Conservation (phyloP, 495 filamentous ascomycete species). For the Xylaria cubensis region DNA sequence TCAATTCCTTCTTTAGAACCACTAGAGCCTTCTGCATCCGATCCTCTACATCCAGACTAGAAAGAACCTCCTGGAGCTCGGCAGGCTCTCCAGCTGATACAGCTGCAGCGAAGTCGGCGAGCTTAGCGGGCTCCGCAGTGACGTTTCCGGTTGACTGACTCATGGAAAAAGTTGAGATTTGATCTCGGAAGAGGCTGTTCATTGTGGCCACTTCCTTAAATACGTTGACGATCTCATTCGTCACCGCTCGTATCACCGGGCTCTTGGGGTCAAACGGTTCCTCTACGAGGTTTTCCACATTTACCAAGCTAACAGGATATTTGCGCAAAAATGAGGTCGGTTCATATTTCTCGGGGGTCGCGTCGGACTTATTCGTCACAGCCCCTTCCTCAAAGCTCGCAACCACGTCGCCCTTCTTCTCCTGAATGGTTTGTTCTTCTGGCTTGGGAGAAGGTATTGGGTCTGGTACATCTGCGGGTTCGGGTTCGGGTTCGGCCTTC, state of each 20-base stretch:
- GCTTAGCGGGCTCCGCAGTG: conserved; percentile 88
- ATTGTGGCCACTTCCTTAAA: conserved; percentile 95
- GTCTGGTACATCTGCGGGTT: conserved; percentile 60
- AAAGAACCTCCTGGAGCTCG: conserved; percentile 94
- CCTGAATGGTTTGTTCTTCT: conserved; percentile 55
- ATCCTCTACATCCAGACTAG: conserved; percentile 85
- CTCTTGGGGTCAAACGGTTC: conserved; percentile 89
- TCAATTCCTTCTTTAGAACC: conserved; percentile 95
- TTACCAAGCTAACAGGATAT: conserved; percentile 88
- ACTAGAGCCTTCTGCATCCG: conserved; percentile 87
- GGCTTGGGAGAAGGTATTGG: conserved; percentile 52
- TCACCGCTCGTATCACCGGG: conserved; percentile 84
- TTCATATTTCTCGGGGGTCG: conserved; percentile 69
- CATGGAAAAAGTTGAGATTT: conserved; percentile 96
- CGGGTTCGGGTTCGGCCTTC: conserved; percentile 46
- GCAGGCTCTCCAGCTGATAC: conserved; percentile 87
- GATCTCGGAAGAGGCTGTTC: conserved; percentile 95
- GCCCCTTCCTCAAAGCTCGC: conserved; percentile 93
- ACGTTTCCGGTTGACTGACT: conserved; percentile 94
- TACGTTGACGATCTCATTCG: conserved; percentile 96
- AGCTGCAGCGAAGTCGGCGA: conserved; percentile 96
- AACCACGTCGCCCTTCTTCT: conserved; percentile 90
- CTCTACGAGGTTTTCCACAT: conserved; percentile 90
- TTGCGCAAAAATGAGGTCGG: conserved; percentile 90
- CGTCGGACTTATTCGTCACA: conserved; percentile 54